A percentile compares a stretch with the other conserved stretches of the same genome.
Conservation (phyloP, 176 grass and related monocot species). For the Ensete ventricosum region DNA sequence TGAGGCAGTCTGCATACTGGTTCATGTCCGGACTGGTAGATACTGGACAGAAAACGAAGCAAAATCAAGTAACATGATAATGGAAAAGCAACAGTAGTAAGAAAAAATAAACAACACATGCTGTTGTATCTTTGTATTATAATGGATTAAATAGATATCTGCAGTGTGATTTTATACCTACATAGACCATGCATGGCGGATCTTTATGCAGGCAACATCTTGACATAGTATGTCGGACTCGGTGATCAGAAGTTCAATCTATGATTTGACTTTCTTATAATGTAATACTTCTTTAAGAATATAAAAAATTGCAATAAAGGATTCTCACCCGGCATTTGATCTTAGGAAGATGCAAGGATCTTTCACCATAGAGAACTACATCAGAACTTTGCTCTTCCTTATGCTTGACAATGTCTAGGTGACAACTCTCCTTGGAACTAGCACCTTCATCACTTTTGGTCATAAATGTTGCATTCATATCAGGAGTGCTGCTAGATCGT, state of each 20-base stretch:
- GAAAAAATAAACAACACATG: no score
- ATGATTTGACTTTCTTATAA: conserved; percentile 2
- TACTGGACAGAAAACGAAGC: no score
- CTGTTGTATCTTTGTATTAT: no score
- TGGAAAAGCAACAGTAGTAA: no score
- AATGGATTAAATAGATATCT: no score
- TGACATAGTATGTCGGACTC: neutral
- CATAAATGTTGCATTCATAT: conserved; percentile 56
- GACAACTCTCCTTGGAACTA: conserved; percentile 24
- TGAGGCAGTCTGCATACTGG: no score
- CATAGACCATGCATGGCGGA: no score
- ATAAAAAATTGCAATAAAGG: conserved; percentile 22
- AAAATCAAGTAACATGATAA: no score
- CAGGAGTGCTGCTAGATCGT: conserved; percentile 76
- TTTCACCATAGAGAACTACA: conserved; percentile 41
- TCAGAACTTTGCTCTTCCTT: conserved; percentile 29
- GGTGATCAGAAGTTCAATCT: neutral
- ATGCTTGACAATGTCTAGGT: conserved; percentile 33
- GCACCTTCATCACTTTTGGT: conserved; percentile 35
- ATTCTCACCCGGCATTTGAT: conserved; percentile 89
- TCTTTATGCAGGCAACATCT: neutral
- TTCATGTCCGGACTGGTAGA: no score
- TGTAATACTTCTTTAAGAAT: conserved; percentile 24
- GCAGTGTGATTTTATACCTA: no score
- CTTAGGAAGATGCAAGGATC: conserved; percentile 52